Conservation (phyloP, 1,284 basidiomycete genomes). For the Bondarzewia mesenterica region DNA sequence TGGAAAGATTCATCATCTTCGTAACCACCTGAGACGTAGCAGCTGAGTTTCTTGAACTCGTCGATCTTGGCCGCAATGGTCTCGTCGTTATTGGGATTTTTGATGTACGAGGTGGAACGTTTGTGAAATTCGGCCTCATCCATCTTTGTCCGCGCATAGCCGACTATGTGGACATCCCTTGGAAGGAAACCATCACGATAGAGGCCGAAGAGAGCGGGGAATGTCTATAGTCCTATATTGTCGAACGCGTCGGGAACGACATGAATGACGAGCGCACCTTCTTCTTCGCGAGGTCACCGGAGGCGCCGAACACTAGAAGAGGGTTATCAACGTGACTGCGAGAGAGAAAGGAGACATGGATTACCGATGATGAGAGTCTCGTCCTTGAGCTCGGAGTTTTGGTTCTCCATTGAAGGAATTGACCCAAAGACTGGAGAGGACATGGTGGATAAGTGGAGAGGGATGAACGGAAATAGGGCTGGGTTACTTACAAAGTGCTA, state of each 20-base stretch:
- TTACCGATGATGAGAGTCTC: constrained; percentile 84
- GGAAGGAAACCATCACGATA: constrained; percentile 79
- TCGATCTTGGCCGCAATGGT: constrained; percentile 57
- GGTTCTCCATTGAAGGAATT: constrained; percentile 81
- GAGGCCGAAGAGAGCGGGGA: constrained; percentile 88
- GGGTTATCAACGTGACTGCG: constrained; percentile 13
- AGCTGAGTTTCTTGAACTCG: constrained; percentile 72
- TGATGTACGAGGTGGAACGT: constrained; percentile 79
- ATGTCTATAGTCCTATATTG: constrained; percentile 50
- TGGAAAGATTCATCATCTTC: constrained; percentile 78
- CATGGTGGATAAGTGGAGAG: constrained; percentile 6
- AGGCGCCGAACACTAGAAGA: constrained; percentile 83
- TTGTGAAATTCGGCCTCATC: constrained; percentile 79
- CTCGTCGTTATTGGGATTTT: constrained; percentile 59
- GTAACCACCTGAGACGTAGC: constrained; percentile 84
- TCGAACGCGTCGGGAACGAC: neutral
- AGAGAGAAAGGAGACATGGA: constrained; percentile 16
- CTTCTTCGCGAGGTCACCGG: constrained; percentile 98
- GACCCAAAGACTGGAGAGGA: constrained; percentile 57
- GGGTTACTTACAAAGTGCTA: too few species aligned
- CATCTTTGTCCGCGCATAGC: constrained; percentile 96
- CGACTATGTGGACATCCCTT: constrained; percentile 79
- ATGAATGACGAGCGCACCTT: constrained; percentile 54
- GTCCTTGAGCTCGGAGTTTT: constrained; percentile 66
- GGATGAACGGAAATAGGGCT: too few species aligned